Conservation (phyloP, 306 rosid species). For the Lathyrus aphaca region DNA sequence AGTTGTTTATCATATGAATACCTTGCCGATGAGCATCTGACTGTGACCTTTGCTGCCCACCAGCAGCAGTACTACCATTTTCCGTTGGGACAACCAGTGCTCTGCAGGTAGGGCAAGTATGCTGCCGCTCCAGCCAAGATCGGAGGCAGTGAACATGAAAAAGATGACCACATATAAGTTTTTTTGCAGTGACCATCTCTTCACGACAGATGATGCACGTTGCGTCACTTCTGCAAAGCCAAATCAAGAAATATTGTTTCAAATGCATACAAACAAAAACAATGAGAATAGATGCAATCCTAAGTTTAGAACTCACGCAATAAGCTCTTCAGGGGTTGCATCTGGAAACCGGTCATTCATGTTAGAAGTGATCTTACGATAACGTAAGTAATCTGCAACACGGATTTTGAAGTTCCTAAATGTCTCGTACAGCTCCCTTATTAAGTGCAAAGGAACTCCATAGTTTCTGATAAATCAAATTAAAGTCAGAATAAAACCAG, state of each 20-base stretch:
- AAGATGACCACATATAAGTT: constrained; percentile 92
- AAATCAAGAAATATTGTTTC: constrained; percentile 20
- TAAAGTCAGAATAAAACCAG: constrained; percentile 32
- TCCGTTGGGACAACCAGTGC: constrained; percentile 95
- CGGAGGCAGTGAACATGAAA: constrained; percentile 97
- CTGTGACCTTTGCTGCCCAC: constrained; percentile 68
- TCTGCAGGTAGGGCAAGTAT: constrained; percentile 98
- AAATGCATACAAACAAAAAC: neutral
- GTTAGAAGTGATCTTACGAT: constrained; percentile 96
- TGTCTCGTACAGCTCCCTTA: constrained; percentile 97
- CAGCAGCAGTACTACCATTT: constrained; percentile 61
- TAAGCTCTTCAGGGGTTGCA: constrained; percentile 95
- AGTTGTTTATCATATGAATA: constrained; percentile 41
- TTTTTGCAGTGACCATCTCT: constrained; percentile 97
- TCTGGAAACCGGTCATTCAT: constrained; percentile 99
- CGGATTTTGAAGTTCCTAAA: constrained; percentile 94
- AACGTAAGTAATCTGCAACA: constrained; percentile 81
- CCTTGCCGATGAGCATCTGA: constrained; percentile 72
- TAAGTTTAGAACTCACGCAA: constrained; percentile 65
- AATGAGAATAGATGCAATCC: constrained; percentile 7
- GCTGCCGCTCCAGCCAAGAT: constrained; percentile 98
- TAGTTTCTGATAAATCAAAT: constrained; percentile 63
- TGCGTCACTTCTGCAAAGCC: constrained; percentile 83
- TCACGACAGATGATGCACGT: constrained; percentile 99
- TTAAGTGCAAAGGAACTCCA: constrained; percentile 94